Conservation (phyloP, 2,329 filamentous ascomycete genomes). For the Diaporthe australafricana region DNA sequence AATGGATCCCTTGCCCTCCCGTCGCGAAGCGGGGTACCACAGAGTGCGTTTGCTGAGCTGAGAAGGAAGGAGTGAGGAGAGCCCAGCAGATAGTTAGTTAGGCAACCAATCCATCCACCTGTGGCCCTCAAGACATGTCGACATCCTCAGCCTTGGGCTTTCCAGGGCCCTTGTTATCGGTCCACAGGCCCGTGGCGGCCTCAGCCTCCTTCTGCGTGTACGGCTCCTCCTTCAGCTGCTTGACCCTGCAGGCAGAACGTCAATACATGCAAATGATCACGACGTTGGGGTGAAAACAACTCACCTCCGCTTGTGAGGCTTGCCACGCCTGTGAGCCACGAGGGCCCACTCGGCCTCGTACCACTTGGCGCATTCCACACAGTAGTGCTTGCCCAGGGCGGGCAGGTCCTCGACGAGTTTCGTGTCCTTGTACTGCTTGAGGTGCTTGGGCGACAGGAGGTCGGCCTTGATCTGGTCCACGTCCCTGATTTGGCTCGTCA, state of each 20-base stretch:
- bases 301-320: constrained; percentile 92
- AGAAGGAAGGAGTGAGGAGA: not conserved
- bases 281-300: constrained; percentile 35
- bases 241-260: constrained; percentile 68
- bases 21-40: not conserved
- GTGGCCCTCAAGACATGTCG: constrained; percentile 48
- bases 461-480: constrained; percentile 93
- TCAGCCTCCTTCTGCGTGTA: constrained; percentile 90
- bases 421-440: constrained; percentile 80
- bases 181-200: constrained; percentile 78
- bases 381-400: constrained; percentile 87
- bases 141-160: constrained; percentile 58
- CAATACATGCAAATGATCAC: not conserved
- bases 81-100: not conserved
- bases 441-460: constrained; percentile 80
- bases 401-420: constrained; percentile 90
- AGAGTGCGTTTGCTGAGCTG: not conserved
- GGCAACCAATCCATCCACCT: not conserved
- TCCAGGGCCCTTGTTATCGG: constrained; percentile 69
- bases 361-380: constrained; percentile 94
- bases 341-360: constrained; percentile 88
- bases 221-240: constrained; percentile 84
- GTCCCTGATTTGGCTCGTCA: constrained; percentile 68
- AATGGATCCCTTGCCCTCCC: not conserved
- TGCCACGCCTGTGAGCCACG: constrained; percentile 81